Evolutionary conservation across 208 protist genomes (phyloP).

Genomic region (Balamuthia mandrillaris): DNA sequence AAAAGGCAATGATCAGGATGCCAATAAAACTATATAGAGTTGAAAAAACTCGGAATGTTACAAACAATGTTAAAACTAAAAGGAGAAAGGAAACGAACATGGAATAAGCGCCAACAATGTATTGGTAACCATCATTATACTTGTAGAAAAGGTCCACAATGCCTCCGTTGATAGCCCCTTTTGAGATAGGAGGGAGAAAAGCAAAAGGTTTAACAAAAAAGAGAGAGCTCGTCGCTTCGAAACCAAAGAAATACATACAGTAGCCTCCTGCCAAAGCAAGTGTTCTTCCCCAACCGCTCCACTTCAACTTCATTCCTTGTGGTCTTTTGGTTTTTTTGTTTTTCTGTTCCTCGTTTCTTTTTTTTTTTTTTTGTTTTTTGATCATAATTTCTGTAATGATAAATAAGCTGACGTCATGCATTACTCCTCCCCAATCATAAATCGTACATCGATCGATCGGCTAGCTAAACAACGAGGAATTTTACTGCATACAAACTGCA

Average conservation of each 20-base stretch:
- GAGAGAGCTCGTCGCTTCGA: neutral
- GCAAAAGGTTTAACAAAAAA: neutral
- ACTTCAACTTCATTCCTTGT: neutral
- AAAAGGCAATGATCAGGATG: neutral
- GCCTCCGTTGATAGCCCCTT: neutral
- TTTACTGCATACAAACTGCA: too few relatives aligned
- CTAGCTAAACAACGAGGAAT: too few relatives aligned
- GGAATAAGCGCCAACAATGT: neutral
- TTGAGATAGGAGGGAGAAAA: neutral
- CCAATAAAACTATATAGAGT: neutral
- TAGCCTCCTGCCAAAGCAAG: neutral
- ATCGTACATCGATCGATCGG: too few relatives aligned
- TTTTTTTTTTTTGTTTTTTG: neutral
- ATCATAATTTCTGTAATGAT: neutral
- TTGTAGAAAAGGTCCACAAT: conserved; percentile 19
- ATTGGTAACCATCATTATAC: neutral
- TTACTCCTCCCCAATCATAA: too few relatives aligned
- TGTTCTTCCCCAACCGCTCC: neutral
- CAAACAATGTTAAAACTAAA: neutral
- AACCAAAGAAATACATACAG: neutral
- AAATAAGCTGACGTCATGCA: neutral
- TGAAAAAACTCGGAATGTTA: neutral
- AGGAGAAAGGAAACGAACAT: neutral
- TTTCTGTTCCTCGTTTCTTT: neutral
- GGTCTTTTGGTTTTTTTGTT: neutral